phyloP scores from a whole-genome alignment of 352 stramenopile species.

The Phytopythium cucurbitacearum region DNA sequence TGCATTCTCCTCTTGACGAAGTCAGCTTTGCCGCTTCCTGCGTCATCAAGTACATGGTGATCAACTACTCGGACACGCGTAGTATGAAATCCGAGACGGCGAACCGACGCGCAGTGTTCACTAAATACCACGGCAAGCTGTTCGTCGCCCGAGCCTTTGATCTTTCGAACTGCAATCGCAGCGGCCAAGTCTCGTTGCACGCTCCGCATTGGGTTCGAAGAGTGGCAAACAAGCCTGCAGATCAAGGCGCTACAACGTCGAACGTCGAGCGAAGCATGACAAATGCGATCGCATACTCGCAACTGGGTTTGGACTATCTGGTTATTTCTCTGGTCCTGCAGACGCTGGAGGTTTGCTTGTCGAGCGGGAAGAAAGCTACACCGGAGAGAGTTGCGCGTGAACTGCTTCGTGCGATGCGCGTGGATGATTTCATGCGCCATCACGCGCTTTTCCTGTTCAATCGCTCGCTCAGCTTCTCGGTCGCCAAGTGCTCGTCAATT shows the following conservation, averaged over 20 bases:
- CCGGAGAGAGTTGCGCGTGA: constrained; percentile 70
- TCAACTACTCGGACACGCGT: constrained; percentile 87
- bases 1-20: constrained; percentile 83
- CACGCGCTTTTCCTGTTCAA: constrained; percentile 85
- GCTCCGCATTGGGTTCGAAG: constrained; percentile 19
- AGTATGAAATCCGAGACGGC: constrained; percentile 83
- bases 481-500: constrained; percentile 83
- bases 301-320: constrained; percentile 78
- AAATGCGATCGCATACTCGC: constrained; percentile 75
- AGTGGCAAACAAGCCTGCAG: constrained; percentile 4
- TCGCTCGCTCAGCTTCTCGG: constrained; percentile 80
- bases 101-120: constrained; percentile 81
- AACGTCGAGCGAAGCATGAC: constrained; percentile 70
- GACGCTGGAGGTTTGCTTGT: constrained; percentile 83
- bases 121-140: constrained; percentile 76
- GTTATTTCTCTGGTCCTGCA: constrained; percentile 73
- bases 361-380: constrained; percentile 81
- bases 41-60: constrained; percentile 88
- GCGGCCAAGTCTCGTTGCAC: constrained; percentile 1
- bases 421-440: constrained; percentile 85
- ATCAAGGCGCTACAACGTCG: constrained; percentile 23
- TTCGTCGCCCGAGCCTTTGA: constrained; percentile 84
- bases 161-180: constrained; percentile 66
- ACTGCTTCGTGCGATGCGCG: constrained; percentile 76
- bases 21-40: constrained; percentile 79